Evolutionary conservation across 257 asterid genomes (phyloP), one percentile per base, ranked within the genome.

Genomic region (Solanum chmielewskii): DNA sequence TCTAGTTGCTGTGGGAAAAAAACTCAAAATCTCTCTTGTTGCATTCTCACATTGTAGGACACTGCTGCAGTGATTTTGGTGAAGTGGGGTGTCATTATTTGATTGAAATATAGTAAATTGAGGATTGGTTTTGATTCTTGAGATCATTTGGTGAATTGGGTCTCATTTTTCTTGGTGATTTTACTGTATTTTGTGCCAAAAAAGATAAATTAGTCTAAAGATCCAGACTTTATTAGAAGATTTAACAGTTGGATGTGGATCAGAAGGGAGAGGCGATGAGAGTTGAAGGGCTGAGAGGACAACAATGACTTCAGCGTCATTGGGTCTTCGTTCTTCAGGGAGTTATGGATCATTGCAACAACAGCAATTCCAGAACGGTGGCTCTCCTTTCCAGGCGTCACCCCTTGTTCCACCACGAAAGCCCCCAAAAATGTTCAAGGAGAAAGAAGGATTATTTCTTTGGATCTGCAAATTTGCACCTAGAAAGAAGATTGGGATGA

Each of bases 301-400:
- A 92, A 89, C 95, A 92, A 95, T 97, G 99, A 95, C 95, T 90
- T 86, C 93, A 83, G 95, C 93, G 96, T 97, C 99, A 93, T 93
- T 96, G 94, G 96, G 98, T 92, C 95, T 97, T 91, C 96, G 99
- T 92, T 87, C 99, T 90, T 96, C 99, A 21, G 98, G 98, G 88
- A 97, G 99, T 93, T 95, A 94, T 95, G 99, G 99, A 73, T 97
- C 99, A 87, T 90, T 97, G 93, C 98, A 88, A 64, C 92, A 87
- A 59, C 90, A 92, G 75, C 96, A 91, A 86, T 76, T 91, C 74
- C 98, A 94, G 91, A 92, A 91, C 88, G 90, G 91, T 78, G 77
- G 90, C n/a, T 88, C 90, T 87, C 93, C 96, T 62, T 88, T 87
- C 86, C 98, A 94, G 88, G 37, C 88, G 45, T 89, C 98, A 0